Conservation (phyloP, 345 rosid genomes). For the Salix brachista region DNA sequence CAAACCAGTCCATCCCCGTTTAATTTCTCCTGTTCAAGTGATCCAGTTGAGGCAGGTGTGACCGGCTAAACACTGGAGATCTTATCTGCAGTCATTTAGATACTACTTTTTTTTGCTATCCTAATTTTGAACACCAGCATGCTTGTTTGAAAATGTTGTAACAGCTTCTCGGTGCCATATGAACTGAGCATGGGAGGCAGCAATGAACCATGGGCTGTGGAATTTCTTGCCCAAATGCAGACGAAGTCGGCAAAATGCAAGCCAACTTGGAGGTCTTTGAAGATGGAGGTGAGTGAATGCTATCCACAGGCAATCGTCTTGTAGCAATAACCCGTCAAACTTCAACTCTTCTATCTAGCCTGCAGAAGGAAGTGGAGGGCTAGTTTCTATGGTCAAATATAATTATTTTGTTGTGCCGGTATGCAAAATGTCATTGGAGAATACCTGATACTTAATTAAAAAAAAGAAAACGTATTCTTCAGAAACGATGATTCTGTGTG, state of each 20-base stretch:
- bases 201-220: conserved; percentile 73
- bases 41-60: not conserved
- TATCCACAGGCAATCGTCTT: conserved; percentile 82
- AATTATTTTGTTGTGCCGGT: no score
- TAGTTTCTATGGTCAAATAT: no score
- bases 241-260: conserved; percentile 61
- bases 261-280: conserved; percentile 55
- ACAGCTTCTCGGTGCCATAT: conserved; percentile 87
- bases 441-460: no score
- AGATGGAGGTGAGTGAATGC: conserved; percentile 75
- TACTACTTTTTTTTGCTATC: not conserved
- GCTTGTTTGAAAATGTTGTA: not conserved
- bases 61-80: no score
- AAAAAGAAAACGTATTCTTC: no score
- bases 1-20: no score
- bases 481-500: no score
- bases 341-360: not conserved
- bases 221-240: conserved; percentile 46
- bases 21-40: no score
- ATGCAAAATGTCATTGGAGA: no score
- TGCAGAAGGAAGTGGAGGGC: no score
- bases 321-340: conserved; percentile 14
- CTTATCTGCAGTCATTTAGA: no score
- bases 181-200: conserved; percentile 82
- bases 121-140: not conserved